A percentile compares a stretch with the other conserved stretches of the same genome.
These are phyloP conservation scores for Candida sojae DNA, from an alignment of 1,139 yeast species.

Conservation along the genomic window DNA sequence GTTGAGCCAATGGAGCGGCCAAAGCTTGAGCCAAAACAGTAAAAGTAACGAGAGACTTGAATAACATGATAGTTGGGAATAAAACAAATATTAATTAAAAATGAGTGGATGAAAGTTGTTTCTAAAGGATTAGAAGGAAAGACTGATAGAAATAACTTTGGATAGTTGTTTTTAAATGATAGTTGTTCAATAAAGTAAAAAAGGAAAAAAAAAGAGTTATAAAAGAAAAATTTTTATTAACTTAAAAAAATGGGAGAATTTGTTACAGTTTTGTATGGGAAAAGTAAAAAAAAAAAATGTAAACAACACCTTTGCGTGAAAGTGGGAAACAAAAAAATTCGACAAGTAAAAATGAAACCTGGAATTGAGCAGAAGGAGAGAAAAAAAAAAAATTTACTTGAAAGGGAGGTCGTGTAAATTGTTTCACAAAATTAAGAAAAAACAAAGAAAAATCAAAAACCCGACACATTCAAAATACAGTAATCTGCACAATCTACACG, in stretches of 20 bases:
- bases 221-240: neutral
- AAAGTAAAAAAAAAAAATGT: neutral
- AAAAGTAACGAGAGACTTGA: slow-evolving; percentile 41
- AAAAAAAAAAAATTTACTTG: slow-evolving; percentile 1
- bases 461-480: neutral
- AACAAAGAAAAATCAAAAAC: neutral
- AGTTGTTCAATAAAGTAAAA: slow-evolving; percentile 4
- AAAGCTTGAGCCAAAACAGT: slow-evolving; percentile 30
- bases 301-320: neutral
- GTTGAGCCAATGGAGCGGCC: slow-evolving; percentile 32
- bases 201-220: neutral
- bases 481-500: neutral
- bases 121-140: slow-evolving; percentile 11
- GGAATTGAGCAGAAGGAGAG: neutral
- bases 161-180: neutral
- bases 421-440: neutral
- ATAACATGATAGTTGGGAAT: slow-evolving; percentile 35
- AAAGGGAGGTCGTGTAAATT: neutral
- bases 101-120: slow-evolving; percentile 5
- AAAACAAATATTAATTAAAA: slow-evolving; percentile 4
- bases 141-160: slow-evolving; percentile 12
- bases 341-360: neutral
- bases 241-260: neutral
- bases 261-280: slow-evolving; percentile 3
- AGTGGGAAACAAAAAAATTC: neutral